Evolutionary conservation across 2,329 filamentous ascomycete species (phyloP).

Genomic region (Colletotrichum musae): DNA sequence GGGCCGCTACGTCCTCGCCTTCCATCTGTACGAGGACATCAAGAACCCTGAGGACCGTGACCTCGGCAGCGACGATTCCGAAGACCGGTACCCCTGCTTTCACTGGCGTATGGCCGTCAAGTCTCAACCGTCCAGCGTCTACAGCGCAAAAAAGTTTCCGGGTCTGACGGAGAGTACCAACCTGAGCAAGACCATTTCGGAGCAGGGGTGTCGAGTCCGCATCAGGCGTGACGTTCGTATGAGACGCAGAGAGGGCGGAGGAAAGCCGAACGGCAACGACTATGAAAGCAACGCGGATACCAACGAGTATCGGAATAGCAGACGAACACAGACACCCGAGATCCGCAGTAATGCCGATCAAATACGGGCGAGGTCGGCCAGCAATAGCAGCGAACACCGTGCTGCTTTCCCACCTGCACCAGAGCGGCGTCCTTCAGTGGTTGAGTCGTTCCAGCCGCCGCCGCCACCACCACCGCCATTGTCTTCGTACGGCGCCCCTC

Average conservation of each 20-base stretch:
- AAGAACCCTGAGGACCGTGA: slow-evolving; percentile 88
- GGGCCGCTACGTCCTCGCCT: slow-evolving; percentile 90
- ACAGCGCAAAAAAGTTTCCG: slow-evolving; percentile 98
- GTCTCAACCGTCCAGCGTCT: slow-evolving; percentile 89
- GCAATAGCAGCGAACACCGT: slow-evolving; percentile 69
- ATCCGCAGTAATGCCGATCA: slow-evolving; percentile 40
- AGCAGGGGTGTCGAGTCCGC: slow-evolving; percentile 96
- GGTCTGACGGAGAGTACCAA: slow-evolving; percentile 91
- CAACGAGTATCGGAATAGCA: slow-evolving; percentile 61
- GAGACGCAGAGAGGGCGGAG: slow-evolving; percentile 78
- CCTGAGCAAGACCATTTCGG: slow-evolving; percentile 90
- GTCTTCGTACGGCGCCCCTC: slow-evolving; percentile 48
- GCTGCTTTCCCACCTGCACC: slow-evolving; percentile 53
- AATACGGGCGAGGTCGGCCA: slow-evolving; percentile 69
- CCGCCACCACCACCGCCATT: slow-evolving; percentile 52
- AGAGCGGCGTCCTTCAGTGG: slow-evolving; percentile 64
- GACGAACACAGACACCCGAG: slow-evolving; percentile 47
- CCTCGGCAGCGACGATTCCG: slow-evolving; percentile 56
- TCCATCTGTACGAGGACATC: slow-evolving; percentile 94
- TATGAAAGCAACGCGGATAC: slow-evolving; percentile 76
- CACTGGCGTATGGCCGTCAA: slow-evolving; percentile 92
- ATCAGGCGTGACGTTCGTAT: slow-evolving; percentile 95
- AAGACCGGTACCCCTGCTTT: slow-evolving; percentile 70
- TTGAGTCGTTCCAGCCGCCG: slow-evolving; percentile 60
- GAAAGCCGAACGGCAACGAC: slow-evolving; percentile 70